Evolutionary conservation across 805 yeast species (phyloP), one percentile per base, ranked within the genome.

Genomic region (Priceomyces fermenticarens): DNA sequence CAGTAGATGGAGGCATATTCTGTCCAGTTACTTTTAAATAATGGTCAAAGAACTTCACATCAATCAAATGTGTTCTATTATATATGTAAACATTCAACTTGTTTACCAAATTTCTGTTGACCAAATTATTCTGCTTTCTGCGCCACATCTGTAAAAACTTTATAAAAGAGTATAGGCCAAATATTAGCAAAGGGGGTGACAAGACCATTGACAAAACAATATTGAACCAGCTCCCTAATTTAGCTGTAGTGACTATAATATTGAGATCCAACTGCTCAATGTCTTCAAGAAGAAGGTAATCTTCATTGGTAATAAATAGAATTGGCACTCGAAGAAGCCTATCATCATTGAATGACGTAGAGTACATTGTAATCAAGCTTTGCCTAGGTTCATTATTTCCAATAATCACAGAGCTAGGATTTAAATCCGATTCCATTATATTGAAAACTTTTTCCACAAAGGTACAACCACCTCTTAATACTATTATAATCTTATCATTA

Each of bases 281-380:
- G 13, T 35, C 33, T n/a, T 40, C 30, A 9, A 62, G 48, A 10
- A 47, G 28, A 16, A 54, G 55, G 48, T 63, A 76, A 31, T 75
- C 70, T 29, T 74, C 72, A 33, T 63, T 55, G 2, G 78, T 57
- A 26, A 79, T 71, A 51, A 80, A 78, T 51, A 81, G 57, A 3
- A 80, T 65, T 7, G 86, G 85, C 11, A 73, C 62, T 4, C 47
- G 52, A 30, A 75, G 57, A 17, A 57, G 38, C 2, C 55, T 60
- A 47, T 70, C 70, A 38, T 61, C 67, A 38, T 73, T 68, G 43
- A 67, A 75, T 17, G 62, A 62, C 30, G 65, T 58, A 2, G 79
- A 72, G 52, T 70, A 78, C 83, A 78, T 79, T 16, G 81, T 77
- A 16, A 79, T 65, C 40, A 77, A 62, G 5, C 78, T 74, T 13